Percentiles rank a stretch among this genome's conserved stretches.
These are phyloP conservation scores for Acanthamoeba castellanii DNA, from an alignment of 208 protist genomes.

Conservation along the genomic window DNA sequence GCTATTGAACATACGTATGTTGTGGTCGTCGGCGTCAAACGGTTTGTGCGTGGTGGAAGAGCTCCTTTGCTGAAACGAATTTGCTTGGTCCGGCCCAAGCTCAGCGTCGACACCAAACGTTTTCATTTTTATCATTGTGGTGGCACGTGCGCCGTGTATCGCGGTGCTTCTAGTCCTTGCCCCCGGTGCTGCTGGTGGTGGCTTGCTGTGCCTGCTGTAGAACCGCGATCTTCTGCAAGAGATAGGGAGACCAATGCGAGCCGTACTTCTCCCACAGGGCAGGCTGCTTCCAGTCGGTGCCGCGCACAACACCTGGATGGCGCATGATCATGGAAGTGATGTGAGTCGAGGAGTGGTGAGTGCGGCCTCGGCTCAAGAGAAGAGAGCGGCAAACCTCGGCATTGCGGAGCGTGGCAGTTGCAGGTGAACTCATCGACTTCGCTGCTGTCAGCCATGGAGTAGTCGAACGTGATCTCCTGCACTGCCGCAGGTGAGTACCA, in stretches of 20 bases:
- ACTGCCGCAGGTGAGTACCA: not conserved
- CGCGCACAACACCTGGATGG: slow-evolving; percentile 7
- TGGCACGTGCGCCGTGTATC: not conserved
- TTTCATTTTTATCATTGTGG: not conserved
- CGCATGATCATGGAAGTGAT: not conserved
- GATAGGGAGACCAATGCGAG: slow-evolving; percentile 62
- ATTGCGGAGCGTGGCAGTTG: not conserved
- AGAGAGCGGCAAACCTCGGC: slow-evolving; percentile 14
- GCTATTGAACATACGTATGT: not conserved
- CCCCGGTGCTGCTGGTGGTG: too few relatives aligned
- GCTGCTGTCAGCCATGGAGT: slow-evolving; percentile 43
- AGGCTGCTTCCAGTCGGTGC: slow-evolving; percentile 69
- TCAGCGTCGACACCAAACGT: too few relatives aligned
- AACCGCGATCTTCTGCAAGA: slow-evolving; percentile 51
- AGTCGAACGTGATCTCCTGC: slow-evolving; percentile 73
- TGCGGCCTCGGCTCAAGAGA: not conserved
- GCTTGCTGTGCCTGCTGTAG: not conserved
- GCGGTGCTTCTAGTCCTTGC: not conserved
- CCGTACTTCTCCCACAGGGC: slow-evolving; percentile 50
- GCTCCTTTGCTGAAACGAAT: not conserved
- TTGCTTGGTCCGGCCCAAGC: too few relatives aligned
- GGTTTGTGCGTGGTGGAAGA: not conserved
- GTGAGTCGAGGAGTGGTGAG: not conserved
- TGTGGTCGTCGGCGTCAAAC: not conserved
- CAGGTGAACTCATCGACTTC: slow-evolving; percentile 69